phyloP scores from a whole-genome alignment of 1,139 yeast genomes.

The Blastobotrys petasosporus region DNA sequence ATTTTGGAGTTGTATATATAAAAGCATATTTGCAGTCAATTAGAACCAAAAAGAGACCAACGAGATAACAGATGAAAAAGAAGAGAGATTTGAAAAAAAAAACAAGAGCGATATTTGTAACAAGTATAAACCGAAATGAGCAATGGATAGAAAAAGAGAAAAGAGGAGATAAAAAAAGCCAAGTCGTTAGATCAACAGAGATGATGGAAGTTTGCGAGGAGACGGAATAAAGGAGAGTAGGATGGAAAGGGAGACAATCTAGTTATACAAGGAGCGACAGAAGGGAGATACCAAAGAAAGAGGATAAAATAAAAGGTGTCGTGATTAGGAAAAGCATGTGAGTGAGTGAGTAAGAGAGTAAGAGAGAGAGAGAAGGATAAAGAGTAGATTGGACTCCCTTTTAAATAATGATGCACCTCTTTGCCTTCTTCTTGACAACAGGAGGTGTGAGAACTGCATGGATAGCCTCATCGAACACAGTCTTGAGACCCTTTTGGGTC shows the following conservation, averaged over 20 bases:
- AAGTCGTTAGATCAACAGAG: too few species aligned
- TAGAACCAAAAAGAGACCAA: background rate
- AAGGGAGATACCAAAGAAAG: conserved; percentile 1
- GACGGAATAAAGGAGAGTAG: too few species aligned
- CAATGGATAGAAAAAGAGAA: background rate
- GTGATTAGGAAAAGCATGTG: background rate
- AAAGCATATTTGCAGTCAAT: background rate
- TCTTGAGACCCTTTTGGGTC: conserved; percentile 70
- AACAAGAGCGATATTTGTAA: background rate
- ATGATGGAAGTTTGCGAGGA: too few species aligned
- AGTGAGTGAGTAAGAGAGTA: background rate
- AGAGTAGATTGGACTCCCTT: background rate
- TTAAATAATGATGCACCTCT: conserved; percentile 70
- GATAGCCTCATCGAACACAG: conserved; percentile 77
- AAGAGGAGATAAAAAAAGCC: too few species aligned
- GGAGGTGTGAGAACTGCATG: conserved; percentile 60
- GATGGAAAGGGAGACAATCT: background rate
- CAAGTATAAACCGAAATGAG: background rate
- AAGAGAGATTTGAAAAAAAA: background rate
- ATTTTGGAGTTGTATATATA: too few species aligned
- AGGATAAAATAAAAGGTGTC: conserved; percentile 1
- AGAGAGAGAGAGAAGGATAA: background rate
- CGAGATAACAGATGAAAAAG: background rate
- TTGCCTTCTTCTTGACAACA: conserved; percentile 33
- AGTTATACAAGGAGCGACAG: background rate